These are phyloP conservation scores for Carex sylvatica DNA, from an alignment of 202 grass and related monocot species.

Conservation along the genomic window DNA sequence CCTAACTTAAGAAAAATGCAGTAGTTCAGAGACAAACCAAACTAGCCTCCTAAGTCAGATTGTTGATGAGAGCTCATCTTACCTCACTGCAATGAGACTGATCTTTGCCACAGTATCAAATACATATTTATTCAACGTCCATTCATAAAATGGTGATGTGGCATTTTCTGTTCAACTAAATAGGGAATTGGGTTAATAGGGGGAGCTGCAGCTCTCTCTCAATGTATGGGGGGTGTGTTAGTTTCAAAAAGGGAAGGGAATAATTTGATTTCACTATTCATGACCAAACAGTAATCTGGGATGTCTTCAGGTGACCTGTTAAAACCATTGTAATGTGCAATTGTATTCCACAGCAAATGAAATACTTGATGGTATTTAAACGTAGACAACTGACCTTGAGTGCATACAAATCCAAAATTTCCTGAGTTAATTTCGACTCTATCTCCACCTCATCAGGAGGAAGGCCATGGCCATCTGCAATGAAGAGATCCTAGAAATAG, in stretches of 20 bases:
- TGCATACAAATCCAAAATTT: constrained; percentile 73
- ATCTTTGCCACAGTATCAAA: background rate
- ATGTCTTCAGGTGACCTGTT: background rate
- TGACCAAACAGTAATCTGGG: background rate
- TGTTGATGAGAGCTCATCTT: background rate
- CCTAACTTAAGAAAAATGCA: background rate
- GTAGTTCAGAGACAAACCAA: background rate
- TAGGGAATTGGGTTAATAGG: background rate
- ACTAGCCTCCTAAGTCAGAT: background rate
- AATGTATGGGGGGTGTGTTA: background rate
- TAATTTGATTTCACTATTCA: background rate
- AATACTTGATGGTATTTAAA: background rate
- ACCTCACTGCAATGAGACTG: background rate
- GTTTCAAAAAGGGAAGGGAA: constrained; percentile 4
- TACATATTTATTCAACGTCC: background rate
- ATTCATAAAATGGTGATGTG: background rate
- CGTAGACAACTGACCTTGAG: constrained; percentile 48
- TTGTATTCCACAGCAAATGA: background rate
- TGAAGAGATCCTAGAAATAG: constrained; percentile 71
- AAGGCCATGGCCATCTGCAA: constrained; percentile 92
- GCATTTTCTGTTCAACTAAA: background rate
- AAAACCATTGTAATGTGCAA: background rate
- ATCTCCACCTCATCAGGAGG: constrained; percentile 63
- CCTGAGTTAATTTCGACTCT: constrained; percentile 59
- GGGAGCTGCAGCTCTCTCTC: background rate